phyloP scores from a whole-genome alignment of 2,329 filamentous ascomycete genomes.

The Dactylellina leptospora region DNA sequence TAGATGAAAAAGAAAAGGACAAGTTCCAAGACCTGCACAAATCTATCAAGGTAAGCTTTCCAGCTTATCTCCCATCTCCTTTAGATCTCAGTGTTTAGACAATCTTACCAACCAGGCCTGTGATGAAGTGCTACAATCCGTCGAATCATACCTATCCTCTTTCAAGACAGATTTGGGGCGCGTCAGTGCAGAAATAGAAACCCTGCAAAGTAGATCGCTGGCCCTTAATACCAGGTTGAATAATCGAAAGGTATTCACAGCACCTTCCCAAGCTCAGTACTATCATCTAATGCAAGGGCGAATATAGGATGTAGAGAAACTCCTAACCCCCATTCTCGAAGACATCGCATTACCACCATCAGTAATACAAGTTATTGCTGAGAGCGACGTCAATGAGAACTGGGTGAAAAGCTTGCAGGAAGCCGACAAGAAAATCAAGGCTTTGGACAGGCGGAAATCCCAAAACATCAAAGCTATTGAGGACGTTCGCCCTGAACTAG shows the following conservation, averaged over 20 bases:
- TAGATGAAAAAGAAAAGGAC: slow-evolving; percentile 79
- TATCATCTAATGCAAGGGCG: background rate
- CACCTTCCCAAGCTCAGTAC: background rate
- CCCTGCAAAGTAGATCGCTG: slow-evolving; percentile 83
- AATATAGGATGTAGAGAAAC: slow-evolving; percentile 74
- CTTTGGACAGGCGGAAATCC: slow-evolving; percentile 73
- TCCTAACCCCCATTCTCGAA: slow-evolving; percentile 86
- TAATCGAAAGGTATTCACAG: slow-evolving; percentile 72
- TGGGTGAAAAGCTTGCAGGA: slow-evolving; percentile 87
- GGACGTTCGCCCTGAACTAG: slow-evolving; percentile 84
- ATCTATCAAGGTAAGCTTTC: slow-evolving; percentile 71
- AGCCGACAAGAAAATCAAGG: slow-evolving; percentile 78
- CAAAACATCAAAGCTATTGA: slow-evolving; percentile 77
- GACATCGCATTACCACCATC: slow-evolving; percentile 87
- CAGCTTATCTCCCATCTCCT: slow-evolving; percentile 7
- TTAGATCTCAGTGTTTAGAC: slow-evolving; percentile 48
- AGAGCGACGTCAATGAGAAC: slow-evolving; percentile 86
- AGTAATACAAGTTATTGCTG: slow-evolving; percentile 83
- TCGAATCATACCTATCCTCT: slow-evolving; percentile 88
- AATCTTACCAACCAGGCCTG: slow-evolving; percentile 68
- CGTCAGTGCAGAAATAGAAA: slow-evolving; percentile 95
- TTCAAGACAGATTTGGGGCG: slow-evolving; percentile 92
- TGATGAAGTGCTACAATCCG: slow-evolving; percentile 90
- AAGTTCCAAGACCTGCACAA: slow-evolving; percentile 90
- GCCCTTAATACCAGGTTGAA: slow-evolving; percentile 84